Evolutionary conservation across 345 rosid genomes (phyloP), one percentile per base, ranked within the genome.

Genomic region (Clausena lansium): DNA sequence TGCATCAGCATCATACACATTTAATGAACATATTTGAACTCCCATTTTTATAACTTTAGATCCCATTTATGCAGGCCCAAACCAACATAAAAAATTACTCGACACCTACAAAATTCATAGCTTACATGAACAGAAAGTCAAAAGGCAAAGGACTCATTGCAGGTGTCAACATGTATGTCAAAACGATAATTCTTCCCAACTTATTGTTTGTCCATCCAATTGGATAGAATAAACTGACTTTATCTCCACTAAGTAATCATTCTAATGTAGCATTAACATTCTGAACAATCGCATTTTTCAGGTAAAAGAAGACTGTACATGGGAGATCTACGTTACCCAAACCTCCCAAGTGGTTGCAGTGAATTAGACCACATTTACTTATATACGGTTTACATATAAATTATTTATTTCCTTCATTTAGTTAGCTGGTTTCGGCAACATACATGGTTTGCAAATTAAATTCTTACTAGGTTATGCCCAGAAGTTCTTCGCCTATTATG

Each of bases 271-370:
- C 52, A 33, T 39, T 52, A 58, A 83, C 39, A 67, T 69, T 76
- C 35, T 67, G 27, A 28, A 63, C 25, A 47, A 38, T 45, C 62
- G 62, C 35, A 36, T 24, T 62, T 82, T 78, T 55, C 86, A 94
- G 94, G 86, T 77, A 47, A 50, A 87, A 77, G 84, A 87, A 74
- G 80, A 72, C 90, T 17, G 47, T 73, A 30, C 80, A 19, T 1
- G 55, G 73, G 41, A 61, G 76, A 79, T 73, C 89, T 22, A 74
- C 81, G 75, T 19, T 78, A 10, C 50, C 70, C 64, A 92, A 86
- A 82, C 80, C 91, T 64, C 79, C 87, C 11, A 85, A 77, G 75
- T 76, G 87, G 72, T 88, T 89, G 89, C 81, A 79, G 73, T 89
- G 85, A 86, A 76, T 68, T 52, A 36, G 61, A 47, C 39, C 55